Conservation (phyloP, 73 alveolate genomes). For the Blepharisma stoltei region DNA sequence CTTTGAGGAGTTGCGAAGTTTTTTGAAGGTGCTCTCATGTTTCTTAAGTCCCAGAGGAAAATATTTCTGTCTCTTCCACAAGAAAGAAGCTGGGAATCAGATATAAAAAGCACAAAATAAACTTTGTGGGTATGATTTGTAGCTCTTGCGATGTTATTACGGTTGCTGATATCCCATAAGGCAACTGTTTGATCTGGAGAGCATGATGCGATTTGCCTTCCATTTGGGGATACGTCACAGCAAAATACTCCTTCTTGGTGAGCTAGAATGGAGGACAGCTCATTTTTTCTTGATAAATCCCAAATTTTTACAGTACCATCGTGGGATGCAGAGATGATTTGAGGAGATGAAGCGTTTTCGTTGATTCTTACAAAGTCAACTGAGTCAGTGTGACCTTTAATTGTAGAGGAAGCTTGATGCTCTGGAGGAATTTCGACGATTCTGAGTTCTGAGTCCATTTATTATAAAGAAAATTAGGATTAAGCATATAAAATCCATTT, state of each 20-base stretch:
- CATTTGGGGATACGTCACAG: conserved; percentile 88
- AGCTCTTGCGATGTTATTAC: background rate
- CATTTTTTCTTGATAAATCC: conserved; percentile 95
- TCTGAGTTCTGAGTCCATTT: no score
- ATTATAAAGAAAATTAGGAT: no score
- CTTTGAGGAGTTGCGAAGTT: background rate
- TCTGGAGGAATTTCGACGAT: background rate
- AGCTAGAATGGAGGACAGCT: conserved; percentile 93
- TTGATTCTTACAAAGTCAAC: background rate
- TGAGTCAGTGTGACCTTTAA: conserved; percentile 24
- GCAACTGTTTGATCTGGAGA: conserved; percentile 19
- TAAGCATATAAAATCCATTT: no score
- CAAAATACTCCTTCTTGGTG: conserved; percentile 92
- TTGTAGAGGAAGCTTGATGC: background rate
- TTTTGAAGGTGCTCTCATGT: background rate
- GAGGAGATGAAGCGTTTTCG: background rate
- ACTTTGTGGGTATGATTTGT: conserved; percentile 6
- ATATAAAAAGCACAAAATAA: background rate
- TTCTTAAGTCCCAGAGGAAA: background rate
- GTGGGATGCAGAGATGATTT: conserved; percentile 78
- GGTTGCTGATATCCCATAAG: background rate
- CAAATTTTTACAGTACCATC: conserved; percentile 94
- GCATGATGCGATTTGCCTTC: conserved; percentile 47
- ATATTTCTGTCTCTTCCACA: conserved; percentile 28
- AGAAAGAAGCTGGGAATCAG: background rate